phyloP scores from a whole-genome alignment of 2,329 filamentous ascomycete genomes.

The Microcyclospora pomicola region DNA sequence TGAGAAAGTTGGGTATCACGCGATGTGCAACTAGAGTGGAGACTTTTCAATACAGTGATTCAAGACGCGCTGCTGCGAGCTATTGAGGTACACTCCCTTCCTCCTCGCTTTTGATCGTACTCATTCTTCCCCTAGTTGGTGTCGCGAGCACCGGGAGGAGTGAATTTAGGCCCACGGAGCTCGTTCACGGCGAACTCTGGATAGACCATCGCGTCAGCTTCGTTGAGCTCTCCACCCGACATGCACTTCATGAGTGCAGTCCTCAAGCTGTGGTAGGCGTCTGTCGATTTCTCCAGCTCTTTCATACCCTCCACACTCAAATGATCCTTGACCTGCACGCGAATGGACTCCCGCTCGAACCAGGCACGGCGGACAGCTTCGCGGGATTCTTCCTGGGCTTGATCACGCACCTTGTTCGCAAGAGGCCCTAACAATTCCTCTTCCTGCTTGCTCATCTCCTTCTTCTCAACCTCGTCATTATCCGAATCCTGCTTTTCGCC shows the following conservation, averaged over 20 bases:
- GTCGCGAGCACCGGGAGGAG: no score
- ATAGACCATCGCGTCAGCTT: constrained; percentile 9
- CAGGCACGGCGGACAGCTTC: constrained; percentile 9
- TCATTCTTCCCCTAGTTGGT: no score
- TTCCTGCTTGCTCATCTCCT: constrained; percentile 4
- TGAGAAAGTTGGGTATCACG: no score
- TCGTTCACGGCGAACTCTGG: constrained; percentile 6
- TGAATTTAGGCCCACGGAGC: constrained; percentile 3
- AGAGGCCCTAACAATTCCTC: background rate
- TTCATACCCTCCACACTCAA: constrained; percentile 5
- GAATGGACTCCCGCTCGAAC: constrained; percentile 8
- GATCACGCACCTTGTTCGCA: no score
- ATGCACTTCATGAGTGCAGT: constrained; percentile 7
- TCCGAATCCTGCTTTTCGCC: background rate
- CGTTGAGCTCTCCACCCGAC: constrained; percentile 9
- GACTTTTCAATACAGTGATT: no score
- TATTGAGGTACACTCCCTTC: no score
- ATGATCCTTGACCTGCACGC: constrained; percentile 5
- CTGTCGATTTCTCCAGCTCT: constrained; percentile 4
- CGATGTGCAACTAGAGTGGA: no score
- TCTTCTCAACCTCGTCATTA: background rate
- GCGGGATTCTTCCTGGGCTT: constrained; percentile 1
- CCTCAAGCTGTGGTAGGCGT: constrained; percentile 8
- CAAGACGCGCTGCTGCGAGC: no score
- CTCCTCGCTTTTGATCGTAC: no score